These are phyloP conservation scores for Juncus effusus DNA, from an alignment of 176 grass and related monocot genomes.

Conservation along the genomic window DNA sequence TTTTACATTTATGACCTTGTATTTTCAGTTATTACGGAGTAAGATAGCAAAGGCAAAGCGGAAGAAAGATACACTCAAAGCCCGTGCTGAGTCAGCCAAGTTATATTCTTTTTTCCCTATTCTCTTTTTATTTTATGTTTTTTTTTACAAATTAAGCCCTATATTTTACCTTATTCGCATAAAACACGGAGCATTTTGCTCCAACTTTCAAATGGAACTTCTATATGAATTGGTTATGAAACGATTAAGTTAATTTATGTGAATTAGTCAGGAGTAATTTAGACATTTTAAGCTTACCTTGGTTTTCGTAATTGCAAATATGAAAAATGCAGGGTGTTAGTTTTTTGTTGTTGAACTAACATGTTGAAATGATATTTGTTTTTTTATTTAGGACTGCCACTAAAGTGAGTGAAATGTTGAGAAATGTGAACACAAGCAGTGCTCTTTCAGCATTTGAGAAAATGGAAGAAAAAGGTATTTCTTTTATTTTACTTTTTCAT, in stretches of 20 bases:
- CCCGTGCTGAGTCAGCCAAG: constrained; percentile 98
- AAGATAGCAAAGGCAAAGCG: constrained; percentile 94
- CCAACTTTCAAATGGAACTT: too few relatives aligned
- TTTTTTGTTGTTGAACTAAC: too few relatives aligned
- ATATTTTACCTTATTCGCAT: too few relatives aligned
- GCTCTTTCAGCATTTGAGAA: constrained; percentile 98
- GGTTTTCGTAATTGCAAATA: too few relatives aligned
- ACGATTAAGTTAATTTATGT: too few relatives aligned
- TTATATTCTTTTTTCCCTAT: constrained; percentile 26
- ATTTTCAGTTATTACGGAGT: constrained; percentile 85
- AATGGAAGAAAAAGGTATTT: constrained; percentile 98
- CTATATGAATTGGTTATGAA: too few relatives aligned
- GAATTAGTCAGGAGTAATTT: too few relatives aligned
- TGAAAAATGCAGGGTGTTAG: too few relatives aligned
- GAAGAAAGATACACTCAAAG: constrained; percentile 97
- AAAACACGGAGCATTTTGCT: too few relatives aligned
- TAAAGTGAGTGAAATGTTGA: constrained; percentile 99
- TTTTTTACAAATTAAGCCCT: neutral
- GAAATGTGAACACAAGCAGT: constrained; percentile 91
- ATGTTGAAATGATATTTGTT: neutral
- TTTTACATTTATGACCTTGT: constrained; percentile 1
- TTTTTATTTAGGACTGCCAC: constrained; percentile 68
- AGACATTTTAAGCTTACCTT: too few relatives aligned
- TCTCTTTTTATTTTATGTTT: neutral
- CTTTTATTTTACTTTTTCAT: constrained; percentile 24